Percentiles rank a stretch among this genome's conserved stretches.
phyloP scores from a whole-genome alignment of 495 filamentous ascomycete genomes.

The Lindgomyces ingoldianus region DNA sequence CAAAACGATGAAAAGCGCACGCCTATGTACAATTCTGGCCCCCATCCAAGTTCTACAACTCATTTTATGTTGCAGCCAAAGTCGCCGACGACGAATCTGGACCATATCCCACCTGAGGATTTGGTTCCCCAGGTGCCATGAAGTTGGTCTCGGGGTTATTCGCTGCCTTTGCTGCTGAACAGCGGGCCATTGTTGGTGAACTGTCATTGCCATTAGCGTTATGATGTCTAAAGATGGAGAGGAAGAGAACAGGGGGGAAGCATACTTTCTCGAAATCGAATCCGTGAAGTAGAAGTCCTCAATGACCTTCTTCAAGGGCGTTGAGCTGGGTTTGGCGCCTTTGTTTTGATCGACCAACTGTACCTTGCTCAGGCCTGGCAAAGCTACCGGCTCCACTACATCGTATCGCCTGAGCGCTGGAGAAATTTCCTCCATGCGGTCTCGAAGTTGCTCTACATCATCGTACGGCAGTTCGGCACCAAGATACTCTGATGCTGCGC shows the following conservation, averaged over 20 bases:
- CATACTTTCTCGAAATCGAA: conserved; percentile 87
- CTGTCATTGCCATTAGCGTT: conserved; percentile 52
- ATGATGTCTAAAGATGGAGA: not conserved
- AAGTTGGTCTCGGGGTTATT: conserved; percentile 76
- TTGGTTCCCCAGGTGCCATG: conserved; percentile 70
- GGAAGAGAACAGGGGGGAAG: conserved; percentile 16
- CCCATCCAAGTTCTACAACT: not conserved
- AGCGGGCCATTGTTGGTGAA: conserved; percentile 95
- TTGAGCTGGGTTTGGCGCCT: conserved; percentile 65
- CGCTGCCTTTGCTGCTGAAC: conserved; percentile 77
- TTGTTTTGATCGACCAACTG: conserved; percentile 96
- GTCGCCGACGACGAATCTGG: not conserved
- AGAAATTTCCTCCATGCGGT: conserved; percentile 93
- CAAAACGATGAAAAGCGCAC: not conserved
- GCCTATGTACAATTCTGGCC: not conserved
- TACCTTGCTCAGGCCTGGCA: conserved; percentile 76
- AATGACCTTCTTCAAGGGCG: conserved; percentile 77
- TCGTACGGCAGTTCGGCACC: conserved; percentile 86
- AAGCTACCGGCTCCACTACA: conserved; percentile 73
- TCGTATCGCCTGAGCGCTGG: conserved; percentile 88
- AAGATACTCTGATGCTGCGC: conserved; percentile 88
- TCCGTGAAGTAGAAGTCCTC: conserved; percentile 98
- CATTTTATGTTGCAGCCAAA: not conserved
- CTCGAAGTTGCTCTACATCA: conserved; percentile 79
- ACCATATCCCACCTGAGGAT: conserved; percentile 35